phyloP scores from a whole-genome alignment of 352 stramenopile species.

The Phytopythium boreale region DNA sequence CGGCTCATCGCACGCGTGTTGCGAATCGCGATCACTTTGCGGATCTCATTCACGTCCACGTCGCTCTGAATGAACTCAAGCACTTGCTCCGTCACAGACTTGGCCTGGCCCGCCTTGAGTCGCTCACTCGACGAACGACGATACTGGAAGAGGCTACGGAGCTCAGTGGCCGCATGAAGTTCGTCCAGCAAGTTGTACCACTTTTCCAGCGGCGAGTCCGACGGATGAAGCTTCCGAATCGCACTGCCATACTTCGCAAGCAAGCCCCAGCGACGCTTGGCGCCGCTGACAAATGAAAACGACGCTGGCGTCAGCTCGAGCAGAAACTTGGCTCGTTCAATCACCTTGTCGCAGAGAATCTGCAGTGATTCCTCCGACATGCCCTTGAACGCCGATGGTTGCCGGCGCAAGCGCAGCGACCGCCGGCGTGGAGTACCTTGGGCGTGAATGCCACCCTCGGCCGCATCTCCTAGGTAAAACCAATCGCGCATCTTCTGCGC shows the following conservation, averaged over 20 bases:
- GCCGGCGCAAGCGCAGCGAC: slow-evolving; percentile 41
- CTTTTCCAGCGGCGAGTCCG: slow-evolving; percentile 61
- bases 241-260: slow-evolving; percentile 71
- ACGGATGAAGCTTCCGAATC: slow-evolving; percentile 36
- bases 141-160: slow-evolving; percentile 71
- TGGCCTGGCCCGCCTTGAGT: slow-evolving; percentile 39
- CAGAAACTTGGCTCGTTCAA: slow-evolving; percentile 63
- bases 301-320: slow-evolving; percentile 70
- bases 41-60: slow-evolving; percentile 55
- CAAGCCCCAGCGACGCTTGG: slow-evolving; percentile 65
- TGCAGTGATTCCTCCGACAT: slow-evolving; percentile 68
- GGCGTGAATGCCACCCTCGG: slow-evolving; percentile 42
- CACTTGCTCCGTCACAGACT: slow-evolving; percentile 79
- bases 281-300: slow-evolving; percentile 71
- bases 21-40: slow-evolving; percentile 35
- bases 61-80: slow-evolving; percentile 86
- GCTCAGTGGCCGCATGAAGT: slow-evolving; percentile 67
- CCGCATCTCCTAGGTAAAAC: slow-evolving; percentile 81
- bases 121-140: slow-evolving; percentile 71
- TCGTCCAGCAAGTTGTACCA: slow-evolving; percentile 83
- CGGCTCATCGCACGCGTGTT: slow-evolving; percentile 48
- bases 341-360: slow-evolving; percentile 72
- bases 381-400: slow-evolving; percentile 77
- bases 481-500: slow-evolving; percentile 86
- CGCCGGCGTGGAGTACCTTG: slow-evolving; percentile 26